A percentile compares a stretch with the other conserved stretches of the same genome.
Evolutionary conservation across 371 early-diverging fungal genomes (phyloP).

Genomic region (Dichotomocladium elegans): DNA sequence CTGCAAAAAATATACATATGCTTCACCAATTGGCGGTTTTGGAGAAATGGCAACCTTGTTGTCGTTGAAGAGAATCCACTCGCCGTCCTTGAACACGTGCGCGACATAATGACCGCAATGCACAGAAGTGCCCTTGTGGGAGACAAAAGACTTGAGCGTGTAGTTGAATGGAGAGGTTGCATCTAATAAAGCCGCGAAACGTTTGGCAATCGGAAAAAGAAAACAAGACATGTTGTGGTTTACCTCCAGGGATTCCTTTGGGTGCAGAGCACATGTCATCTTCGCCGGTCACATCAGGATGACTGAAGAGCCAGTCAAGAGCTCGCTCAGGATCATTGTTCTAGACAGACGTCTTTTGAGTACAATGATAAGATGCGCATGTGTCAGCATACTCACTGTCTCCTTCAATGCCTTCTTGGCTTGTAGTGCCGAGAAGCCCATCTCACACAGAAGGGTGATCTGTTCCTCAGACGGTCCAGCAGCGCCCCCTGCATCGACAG

Average conservation of each 20-base stretch:
- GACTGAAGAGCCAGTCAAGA: conserved; percentile 92
- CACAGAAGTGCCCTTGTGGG: conserved; percentile 95
- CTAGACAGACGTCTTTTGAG: conserved; percentile 25
- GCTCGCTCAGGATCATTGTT: conserved; percentile 85
- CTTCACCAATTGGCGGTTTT: conserved; percentile 65
- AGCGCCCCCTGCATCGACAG: conserved; percentile 8
- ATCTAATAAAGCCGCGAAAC: conserved; percentile 33
- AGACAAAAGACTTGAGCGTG: conserved; percentile 78
- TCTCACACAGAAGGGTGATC: conserved; percentile 70
- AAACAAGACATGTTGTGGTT: not conserved
- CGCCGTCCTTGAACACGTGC: conserved; percentile 66
- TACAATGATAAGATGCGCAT: not conserved
- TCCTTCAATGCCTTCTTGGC: conserved; percentile 80
- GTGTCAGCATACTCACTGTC: conserved; percentile 53
- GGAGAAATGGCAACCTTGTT: conserved; percentile 82
- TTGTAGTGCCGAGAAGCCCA: conserved; percentile 87
- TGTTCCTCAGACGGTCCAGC: conserved; percentile 36
- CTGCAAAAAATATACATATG: conserved; percentile 68
- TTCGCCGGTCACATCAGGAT: conserved; percentile 68
- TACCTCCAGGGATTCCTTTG: conserved; percentile 14
- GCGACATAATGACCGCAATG: conserved; percentile 97
- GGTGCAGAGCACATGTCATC: conserved; percentile 7
- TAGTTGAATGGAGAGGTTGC: conserved; percentile 59
- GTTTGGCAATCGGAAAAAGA: not conserved
- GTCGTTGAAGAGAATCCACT: conserved; percentile 94